Evolutionary conservation across 2,329 filamentous ascomycete species (phyloP), one percentile per base, ranked within the genome.

Genomic region (Cercospora sp.): DNA sequence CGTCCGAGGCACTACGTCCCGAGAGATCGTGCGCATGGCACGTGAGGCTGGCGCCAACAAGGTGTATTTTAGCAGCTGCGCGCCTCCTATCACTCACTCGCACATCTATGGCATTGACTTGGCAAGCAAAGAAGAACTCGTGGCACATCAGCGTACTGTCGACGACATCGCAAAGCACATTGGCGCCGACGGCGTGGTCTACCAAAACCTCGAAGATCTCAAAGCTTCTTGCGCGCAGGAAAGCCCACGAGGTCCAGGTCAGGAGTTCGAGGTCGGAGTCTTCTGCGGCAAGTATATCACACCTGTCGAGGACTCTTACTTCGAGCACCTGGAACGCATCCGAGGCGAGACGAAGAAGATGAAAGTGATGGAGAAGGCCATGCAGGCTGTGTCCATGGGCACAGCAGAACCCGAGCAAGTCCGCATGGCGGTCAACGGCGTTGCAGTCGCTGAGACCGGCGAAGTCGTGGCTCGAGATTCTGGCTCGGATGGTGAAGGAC

Each of bases 221-320:
- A 90, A 91, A 76, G 88, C 85, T 32, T 89, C 93, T 0, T 97
- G 94, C 76, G 86, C 89, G 1, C 89, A 93, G 72, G 86, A 92
- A 3, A 89, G 88, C 69, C 85, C 88, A 61, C 82, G 86, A 65
- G 81, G 86, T 69, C 81, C 83, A 37, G 84, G 84, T 8, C 83
- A 86, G 71, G 84, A 90, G 65, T 97, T 97, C 73, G 94, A 98
- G 78, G 89, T 96, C 2, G 94, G 94, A 64, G 94, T 97, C 8
- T 97, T 98, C 82, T 93, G 89, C 76, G 94, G 94, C 57, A 88
- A 89, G 71, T 97, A 97, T 80, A 85, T 92, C 69, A 97, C 94
- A 0, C 88, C 88, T 0, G 91, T 97, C 1, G 87, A 90, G 1
- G 86, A 89, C 6, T 89, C 87, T 43, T 97, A 97, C 81, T 95